A percentile compares a stretch with the other conserved stretches of the same genome.
Conservation (phyloP, 228 moss, liverwort and hornwort species). For the Sphagnum magellanicum region DNA sequence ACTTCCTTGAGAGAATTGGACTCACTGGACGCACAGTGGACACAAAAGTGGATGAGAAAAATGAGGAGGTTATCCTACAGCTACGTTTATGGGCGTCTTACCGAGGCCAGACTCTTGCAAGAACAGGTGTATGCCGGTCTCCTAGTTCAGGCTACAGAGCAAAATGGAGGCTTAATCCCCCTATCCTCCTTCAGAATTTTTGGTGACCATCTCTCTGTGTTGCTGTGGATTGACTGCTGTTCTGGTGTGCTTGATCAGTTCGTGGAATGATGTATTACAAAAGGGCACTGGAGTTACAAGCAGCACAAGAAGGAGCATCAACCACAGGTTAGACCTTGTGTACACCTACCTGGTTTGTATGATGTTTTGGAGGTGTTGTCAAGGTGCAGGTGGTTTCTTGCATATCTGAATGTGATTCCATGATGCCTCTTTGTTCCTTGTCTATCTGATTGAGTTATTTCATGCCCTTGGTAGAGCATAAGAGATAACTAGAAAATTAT, state of each 20-base stretch:
- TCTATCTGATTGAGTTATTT: too few relatives aligned
- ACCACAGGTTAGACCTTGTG: slow-evolving; percentile 18
- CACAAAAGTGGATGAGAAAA: slow-evolving; percentile 37
- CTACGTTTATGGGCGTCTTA: slow-evolving; percentile 98
- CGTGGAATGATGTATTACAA: slow-evolving; percentile 99
- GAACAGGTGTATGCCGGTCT: slow-evolving; percentile 57
- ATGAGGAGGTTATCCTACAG: slow-evolving; percentile 29
- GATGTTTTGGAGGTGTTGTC: too few relatives aligned
- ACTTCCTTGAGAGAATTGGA: slow-evolving; percentile 77
- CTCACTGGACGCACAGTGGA: slow-evolving; percentile 35
- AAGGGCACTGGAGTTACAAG: slow-evolving; percentile 70
- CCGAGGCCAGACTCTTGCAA: slow-evolving; percentile 91
- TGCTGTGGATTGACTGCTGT: background rate
- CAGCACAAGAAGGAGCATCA: slow-evolving; percentile 59
- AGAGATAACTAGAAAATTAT: too few relatives aligned
- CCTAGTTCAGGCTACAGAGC: too few relatives aligned
- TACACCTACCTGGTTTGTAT: too few relatives aligned
- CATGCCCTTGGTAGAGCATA: too few relatives aligned
- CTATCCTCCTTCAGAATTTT: too few relatives aligned
- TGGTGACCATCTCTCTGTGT: background rate
- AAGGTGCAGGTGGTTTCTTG: too few relatives aligned
- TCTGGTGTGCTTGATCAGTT: slow-evolving; percentile 36
- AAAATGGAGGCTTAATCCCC: too few relatives aligned
- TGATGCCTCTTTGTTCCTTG: too few relatives aligned
- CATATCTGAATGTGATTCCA: too few relatives aligned